Conservation (phyloP, 495 filamentous ascomycete genomes). For the Hyaloscypha finlandica region DNA sequence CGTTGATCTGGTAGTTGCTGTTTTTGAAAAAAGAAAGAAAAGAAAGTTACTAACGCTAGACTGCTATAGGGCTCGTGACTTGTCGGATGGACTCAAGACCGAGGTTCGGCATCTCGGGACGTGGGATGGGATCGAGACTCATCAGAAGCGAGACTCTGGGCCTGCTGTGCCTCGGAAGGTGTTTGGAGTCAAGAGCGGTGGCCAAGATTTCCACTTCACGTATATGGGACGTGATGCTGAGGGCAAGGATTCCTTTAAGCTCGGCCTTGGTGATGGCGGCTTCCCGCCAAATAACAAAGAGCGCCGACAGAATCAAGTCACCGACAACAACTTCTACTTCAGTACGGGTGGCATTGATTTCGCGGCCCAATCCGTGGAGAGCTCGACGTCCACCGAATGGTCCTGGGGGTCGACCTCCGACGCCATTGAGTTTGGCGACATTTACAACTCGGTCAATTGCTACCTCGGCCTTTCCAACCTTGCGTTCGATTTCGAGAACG, state of each 20-base stretch:
- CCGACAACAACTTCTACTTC: constrained; percentile 8
- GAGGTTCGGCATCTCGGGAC: constrained; percentile 7
- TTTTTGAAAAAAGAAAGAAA: too few relatives aligned
- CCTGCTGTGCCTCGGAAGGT: constrained; percentile 2
- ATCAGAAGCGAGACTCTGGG: constrained; percentile 8
- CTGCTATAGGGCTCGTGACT: constrained; percentile 3
- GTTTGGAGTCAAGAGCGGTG: constrained; percentile 7
- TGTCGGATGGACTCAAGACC: constrained; percentile 5
- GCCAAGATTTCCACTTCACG: constrained; percentile 6
- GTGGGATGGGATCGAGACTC: constrained; percentile 7
- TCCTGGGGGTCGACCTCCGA: constrained; percentile 1
- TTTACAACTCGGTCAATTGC: constrained; percentile 7
- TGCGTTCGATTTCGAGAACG: too few relatives aligned
- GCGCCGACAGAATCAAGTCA: not conserved
- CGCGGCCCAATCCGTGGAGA: constrained; percentile 2
- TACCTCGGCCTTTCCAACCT: not conserved
- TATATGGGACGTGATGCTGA: constrained; percentile 10
- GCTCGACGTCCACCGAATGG: constrained; percentile 3
- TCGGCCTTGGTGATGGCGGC: constrained; percentile 8
- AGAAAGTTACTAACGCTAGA: too few relatives aligned
- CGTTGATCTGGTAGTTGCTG: too few relatives aligned
- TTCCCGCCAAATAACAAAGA: constrained; percentile 9
- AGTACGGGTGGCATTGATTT: constrained; percentile 6
- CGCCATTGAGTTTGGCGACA: constrained; percentile 1
- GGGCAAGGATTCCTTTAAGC: constrained; percentile 10